Base-by-base conservation (phyloP, 139 green algal species). In the Chlorella sp. region DNA sequence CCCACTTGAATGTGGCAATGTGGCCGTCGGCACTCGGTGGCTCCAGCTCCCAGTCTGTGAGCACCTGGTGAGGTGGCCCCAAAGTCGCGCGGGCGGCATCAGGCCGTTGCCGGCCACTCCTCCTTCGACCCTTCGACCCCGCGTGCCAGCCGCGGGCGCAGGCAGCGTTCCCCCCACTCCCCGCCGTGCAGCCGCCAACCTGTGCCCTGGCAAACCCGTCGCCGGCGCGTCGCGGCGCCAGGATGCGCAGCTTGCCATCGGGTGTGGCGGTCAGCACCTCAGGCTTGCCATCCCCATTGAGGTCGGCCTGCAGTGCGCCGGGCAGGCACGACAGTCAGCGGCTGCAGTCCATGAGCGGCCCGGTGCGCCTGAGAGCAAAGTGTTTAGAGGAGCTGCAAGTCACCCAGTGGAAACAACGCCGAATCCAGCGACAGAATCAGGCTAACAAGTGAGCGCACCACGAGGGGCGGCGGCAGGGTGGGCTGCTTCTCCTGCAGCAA, bases 281-380 rank as follows among this genome's bases (percentile, higher is more conserved):
- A 11, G 90, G 53, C 31, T 82, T 79, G 12, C 96, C 96, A 78
- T 99, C 96, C 0, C 96, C 96, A 79, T 99, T 99, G 25, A 99
- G 79, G 69, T 99, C 95, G 15, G 85, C 88, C 89, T 95, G 77
- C 33, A 64, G 17, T 12, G 38, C 31, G 43, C 15, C 38, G 17
- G 29, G 4, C 6, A n/a, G n/a, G 51, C 21, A 60, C 21, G 12
- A 23, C 6, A 17, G 51, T 8, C 17, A 60, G 51, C 15, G 51
- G n/a, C 33, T 6, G 59, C 27, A 43, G 59, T 3, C 9, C 33
- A 25, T 5, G 59, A 7, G 8, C 2, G 33, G 59, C 11, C 12
- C 12, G 31, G 12, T 33, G 6, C 23, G 23, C 21, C 21, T 29
- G n/a, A 38, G 3, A 7, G 27, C n/a, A 8, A 62, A 36, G 36